These are phyloP conservation scores for Drechslerella dactyloides DNA, from an alignment of 2,329 filamentous ascomycete species.

Conservation along the genomic window DNA sequence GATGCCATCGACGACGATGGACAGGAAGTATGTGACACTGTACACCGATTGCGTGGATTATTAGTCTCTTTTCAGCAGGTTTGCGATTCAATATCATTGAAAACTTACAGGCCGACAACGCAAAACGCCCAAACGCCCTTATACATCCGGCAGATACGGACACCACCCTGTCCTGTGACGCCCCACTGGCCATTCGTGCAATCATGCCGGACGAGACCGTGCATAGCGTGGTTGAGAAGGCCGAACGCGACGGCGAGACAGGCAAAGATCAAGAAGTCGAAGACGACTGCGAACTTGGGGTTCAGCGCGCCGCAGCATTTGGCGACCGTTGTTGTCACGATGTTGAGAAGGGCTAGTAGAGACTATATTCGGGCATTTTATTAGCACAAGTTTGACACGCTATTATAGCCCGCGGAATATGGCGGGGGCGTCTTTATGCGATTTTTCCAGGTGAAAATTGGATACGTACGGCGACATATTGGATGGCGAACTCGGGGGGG, in stretches of 20 bases:
- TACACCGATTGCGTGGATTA: not conserved
- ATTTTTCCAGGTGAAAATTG: constrained; percentile 9
- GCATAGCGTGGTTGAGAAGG: constrained; percentile 36
- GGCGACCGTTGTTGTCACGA: constrained; percentile 37
- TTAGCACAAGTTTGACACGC: constrained; percentile 1
- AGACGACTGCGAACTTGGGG: constrained; percentile 33
- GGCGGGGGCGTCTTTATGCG: not conserved
- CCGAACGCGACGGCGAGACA: constrained; percentile 34
- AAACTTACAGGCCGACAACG: constrained; percentile 33
- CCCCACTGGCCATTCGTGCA: constrained; percentile 43
- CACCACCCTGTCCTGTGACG: constrained; percentile 20
- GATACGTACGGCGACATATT: constrained; percentile 44
- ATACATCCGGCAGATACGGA: constrained; percentile 44
- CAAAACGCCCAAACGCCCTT: constrained; percentile 44
- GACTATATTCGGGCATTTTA: constrained; percentile 8
- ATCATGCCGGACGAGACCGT: constrained; percentile 20
- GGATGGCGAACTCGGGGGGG: constrained; percentile 45
- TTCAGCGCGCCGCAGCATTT: constrained; percentile 50
- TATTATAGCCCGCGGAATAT: not conserved
- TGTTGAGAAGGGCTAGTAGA: constrained; percentile 39
- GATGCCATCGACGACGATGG: constrained; percentile 36
- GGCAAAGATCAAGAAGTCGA: constrained; percentile 36
- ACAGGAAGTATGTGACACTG: constrained; percentile 22
- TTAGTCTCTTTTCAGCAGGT: not conserved
- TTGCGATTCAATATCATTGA: not conserved